These are phyloP conservation scores for Calonectria pauciramosa DNA, from an alignment of 2,329 filamentous ascomycete genomes.

Conservation along the genomic window DNA sequence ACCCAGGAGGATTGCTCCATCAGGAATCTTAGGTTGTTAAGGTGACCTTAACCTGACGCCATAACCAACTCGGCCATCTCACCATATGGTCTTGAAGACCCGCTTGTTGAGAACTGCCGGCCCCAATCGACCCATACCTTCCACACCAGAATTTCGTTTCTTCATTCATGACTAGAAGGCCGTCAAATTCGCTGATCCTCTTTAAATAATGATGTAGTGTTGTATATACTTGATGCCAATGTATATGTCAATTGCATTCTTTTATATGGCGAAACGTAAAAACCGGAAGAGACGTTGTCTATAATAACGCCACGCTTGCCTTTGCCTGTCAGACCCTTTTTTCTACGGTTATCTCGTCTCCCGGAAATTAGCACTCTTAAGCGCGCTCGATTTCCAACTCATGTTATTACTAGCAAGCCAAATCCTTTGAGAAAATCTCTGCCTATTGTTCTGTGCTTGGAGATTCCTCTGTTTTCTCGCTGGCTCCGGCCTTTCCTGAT, in stretches of 20 bases:
- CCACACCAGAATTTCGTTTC: not conserved
- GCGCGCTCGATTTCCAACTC: too few species aligned
- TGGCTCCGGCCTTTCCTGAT: not conserved
- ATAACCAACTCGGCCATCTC: constrained; percentile 14
- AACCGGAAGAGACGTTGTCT: not conserved
- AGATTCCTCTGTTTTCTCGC: not conserved
- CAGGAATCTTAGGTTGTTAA: constrained; percentile 9
- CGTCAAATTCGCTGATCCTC: not conserved
- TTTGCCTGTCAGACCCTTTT: too few species aligned
- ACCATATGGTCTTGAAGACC: not conserved
- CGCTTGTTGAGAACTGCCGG: not conserved
- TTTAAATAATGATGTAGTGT: not conserved
- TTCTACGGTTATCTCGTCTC: too few species aligned
- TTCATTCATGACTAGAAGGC: not conserved
- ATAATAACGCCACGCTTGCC: not conserved
- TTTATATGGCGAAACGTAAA: too few species aligned
- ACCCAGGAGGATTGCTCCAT: constrained; percentile 13
- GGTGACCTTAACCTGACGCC: constrained; percentile 13
- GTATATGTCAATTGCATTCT: not conserved
- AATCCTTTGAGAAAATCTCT: too few species aligned
- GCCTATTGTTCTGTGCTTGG: not conserved
- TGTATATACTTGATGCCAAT: not conserved
- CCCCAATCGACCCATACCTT: not conserved
- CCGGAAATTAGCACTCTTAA: too few species aligned
- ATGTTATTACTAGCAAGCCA: too few species aligned